Percentiles rank a stretch among this genome's conserved stretches.
Evolutionary conservation across 2,329 filamentous ascomycete genomes (phyloP).

Genomic region (Trichoderma arundinaceum): DNA sequence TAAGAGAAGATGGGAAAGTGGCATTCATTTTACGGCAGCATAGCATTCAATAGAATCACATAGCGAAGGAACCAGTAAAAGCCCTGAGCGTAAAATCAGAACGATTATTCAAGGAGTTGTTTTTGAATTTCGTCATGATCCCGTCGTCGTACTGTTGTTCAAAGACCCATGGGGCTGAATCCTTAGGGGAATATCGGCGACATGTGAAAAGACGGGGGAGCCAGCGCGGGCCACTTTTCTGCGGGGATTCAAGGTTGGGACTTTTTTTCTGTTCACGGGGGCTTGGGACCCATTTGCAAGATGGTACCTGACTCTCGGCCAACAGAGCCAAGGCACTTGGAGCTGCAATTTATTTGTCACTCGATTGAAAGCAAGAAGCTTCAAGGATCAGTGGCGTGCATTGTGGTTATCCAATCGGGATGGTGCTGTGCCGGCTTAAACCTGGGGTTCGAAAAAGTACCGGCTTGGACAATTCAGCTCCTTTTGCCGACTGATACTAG

Average conservation of each 20-base stretch:
- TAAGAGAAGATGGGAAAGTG: neutral
- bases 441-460: conserved; percentile 21
- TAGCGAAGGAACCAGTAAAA: neutral
- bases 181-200: conserved; percentile 1
- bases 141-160: neutral
- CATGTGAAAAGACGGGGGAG: conserved; percentile 24
- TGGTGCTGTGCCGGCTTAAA: neutral
- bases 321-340: neutral
- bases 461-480: neutral
- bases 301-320: conserved; percentile 13
- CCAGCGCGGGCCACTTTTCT: conserved; percentile 8
- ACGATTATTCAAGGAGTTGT: neutral
- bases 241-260: conserved; percentile 10
- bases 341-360: conserved; percentile 11
- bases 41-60: neutral
- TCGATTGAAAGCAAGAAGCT: neutral
- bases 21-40: neutral
- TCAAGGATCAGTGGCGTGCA: neutral
- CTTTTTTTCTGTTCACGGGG: conserved; percentile 14
- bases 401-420: conserved; percentile 9
- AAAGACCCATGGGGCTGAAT: conserved; percentile 5
- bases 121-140: neutral
- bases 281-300: neutral
- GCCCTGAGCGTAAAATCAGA: neutral
- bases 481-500: neutral